These are phyloP conservation scores for Scutellospora calospora DNA, from an alignment of 371 early-diverging fungal species.

Conservation along the genomic window DNA sequence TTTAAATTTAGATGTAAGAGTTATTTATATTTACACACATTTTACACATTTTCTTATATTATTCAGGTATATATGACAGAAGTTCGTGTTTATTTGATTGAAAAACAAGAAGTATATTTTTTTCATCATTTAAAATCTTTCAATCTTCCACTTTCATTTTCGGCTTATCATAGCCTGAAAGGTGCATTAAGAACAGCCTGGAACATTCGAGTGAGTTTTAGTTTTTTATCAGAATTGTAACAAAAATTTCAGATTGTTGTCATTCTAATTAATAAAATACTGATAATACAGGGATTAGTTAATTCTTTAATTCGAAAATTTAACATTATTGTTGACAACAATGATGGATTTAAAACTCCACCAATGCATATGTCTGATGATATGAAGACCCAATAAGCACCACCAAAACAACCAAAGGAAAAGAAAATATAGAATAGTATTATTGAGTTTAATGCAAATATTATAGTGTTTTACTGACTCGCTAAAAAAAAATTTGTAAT, in stretches of 20 bases:
- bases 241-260: background rate
- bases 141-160: slow-evolving; percentile 23
- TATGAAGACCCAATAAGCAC: slow-evolving; percentile 14
- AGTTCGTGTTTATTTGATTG: slow-evolving; percentile 33
- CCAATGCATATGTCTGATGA: background rate
- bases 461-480: too few relatives aligned
- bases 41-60: slow-evolving; percentile 17
- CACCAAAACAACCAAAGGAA: slow-evolving; percentile 4
- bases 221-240: slow-evolving; percentile 29
- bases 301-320: slow-evolving; percentile 5
- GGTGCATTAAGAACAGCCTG: slow-evolving; percentile 8
- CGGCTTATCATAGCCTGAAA: slow-evolving; percentile 21
- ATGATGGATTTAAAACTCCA: slow-evolving; percentile 11
- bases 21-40: background rate
- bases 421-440: background rate
- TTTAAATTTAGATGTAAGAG: background rate
- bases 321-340: background rate
- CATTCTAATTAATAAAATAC: background rate
- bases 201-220: slow-evolving; percentile 33
- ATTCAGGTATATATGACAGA: slow-evolving; percentile 33
- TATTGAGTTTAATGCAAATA: too few relatives aligned
- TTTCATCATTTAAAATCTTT: slow-evolving; percentile 30
- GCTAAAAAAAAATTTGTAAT: too few relatives aligned
- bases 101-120: slow-evolving; percentile 37
- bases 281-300: slow-evolving; percentile 4